Evolutionary conservation across 768 basidiomycete species (phyloP), one percentile per base, ranked within the genome.

Genomic region (Mycena galopus): DNA sequence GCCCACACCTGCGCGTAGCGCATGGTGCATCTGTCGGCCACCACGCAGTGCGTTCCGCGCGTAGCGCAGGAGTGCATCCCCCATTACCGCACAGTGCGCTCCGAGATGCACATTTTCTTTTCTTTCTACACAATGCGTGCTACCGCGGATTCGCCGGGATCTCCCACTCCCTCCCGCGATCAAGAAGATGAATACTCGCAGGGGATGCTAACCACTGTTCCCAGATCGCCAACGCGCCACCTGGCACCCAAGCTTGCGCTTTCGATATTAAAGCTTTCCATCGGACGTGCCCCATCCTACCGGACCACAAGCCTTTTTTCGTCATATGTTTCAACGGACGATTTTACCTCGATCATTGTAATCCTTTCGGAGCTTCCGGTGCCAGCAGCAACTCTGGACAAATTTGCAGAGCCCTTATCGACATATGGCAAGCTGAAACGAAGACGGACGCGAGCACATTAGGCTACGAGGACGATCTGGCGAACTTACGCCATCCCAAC

Each of bases 251-350:
- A n/a, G 79, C 73, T 0, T 71, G 77, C 17, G 64, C 75, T 0
- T 66, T 77, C 16, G 76, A 79, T 51, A 77, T 80, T 0, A 65
- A n/a, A n/a, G n/a, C n/a, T n/a, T n/a, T n/a, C n/a, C n/a, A n/a
- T n/a, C n/a, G n/a, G n/a, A n/a, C n/a, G 71, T 58, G 67, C 2
- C 76, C 77, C 0, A 69, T 72, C 0, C 53, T 68, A 12, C 75
- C 75, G 0, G 47, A 51, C 2, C 77, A 77, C 68, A 79, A 78
- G 29, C 65, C 71, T 1, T 76, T 65, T 44, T 35, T 79, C 0
- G 77, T 76, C 1, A 57, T 73, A 4, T 44, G 51, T 5, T 67
- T 67, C 7, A 37, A 73, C 0, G 66, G 60, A 16, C 0, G 29
- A 0, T 74, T 74, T 42, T 78, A 56, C 11, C 69, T 78, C 0